Evolutionary conservation across 306 rosid genomes (phyloP), one percentile per base, ranked within the genome.

Genomic region (Hippophae gyantsensis): DNA sequence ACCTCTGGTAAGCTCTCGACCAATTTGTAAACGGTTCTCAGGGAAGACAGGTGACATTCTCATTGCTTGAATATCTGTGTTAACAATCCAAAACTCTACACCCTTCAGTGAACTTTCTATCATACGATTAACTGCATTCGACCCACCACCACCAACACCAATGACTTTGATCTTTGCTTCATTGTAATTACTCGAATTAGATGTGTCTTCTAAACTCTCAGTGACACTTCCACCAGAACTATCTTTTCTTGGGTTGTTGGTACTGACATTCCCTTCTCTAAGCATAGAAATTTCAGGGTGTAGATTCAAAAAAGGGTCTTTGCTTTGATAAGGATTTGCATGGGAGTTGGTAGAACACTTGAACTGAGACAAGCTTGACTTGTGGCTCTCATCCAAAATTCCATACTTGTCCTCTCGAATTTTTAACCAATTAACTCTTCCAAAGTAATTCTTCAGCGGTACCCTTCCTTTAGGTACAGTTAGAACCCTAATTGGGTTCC

Each of bases 141-240:
- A 90, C 44, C 97, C 97, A 43, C 97, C 97, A 61, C 97, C 97
- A 47, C 97, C 97, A 5, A 90, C 86, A 51, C 97, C 97, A 74
- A 90, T 81, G 52, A 90, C 97, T 67, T 86, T 90, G 63, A 90
- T 90, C 76, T 81, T 86, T 0, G 97, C 97, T 57, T 79, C 89
- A 64, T 79, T 78, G 65, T 82, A 74, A 65, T 74, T 84, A 76
- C 78, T 79, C 2, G 81, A 74, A 68, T 44, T 42, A 12, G 76
- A 40, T 11, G 50, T 40, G 13, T 72, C 87, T 47, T 64, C 89
- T n/a, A 81, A 73, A 48, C 74, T 81, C 66, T 86, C 94, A 7
- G 70, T 68, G 43, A 76, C 74, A 45, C 65, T 76, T 49, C 80
- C 97, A 63, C 78, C 73, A 0, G 72, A 13, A 43, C 42, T 50